Conservation (phyloP, 2,329 filamentous ascomycete species). For the Pseudopyricularia javanii region DNA sequence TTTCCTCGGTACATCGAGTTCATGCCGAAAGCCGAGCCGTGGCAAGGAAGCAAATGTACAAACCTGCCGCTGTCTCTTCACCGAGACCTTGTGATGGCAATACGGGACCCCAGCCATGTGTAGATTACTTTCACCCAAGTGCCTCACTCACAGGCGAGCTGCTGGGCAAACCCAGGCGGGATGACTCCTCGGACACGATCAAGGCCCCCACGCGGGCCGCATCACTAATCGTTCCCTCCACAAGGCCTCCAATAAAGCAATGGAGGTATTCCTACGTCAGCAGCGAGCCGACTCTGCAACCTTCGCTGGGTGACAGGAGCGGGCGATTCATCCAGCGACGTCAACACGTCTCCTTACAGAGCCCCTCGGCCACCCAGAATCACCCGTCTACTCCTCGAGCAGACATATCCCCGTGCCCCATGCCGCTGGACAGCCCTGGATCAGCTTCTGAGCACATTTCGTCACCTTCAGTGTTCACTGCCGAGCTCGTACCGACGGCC, state of each 20-base stretch:
- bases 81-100: no score
- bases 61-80: background rate
- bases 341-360: background rate
- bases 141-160: no score
- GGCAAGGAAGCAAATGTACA: no score
- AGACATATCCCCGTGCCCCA: background rate
- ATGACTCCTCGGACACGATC: background rate
- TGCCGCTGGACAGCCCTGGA: background rate
- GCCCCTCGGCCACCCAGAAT: background rate
- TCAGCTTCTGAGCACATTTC: background rate
- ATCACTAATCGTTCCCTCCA: constrained; percentile 1
- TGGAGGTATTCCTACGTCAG: background rate
- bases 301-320: background rate
- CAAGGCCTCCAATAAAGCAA: background rate
- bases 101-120: no score
- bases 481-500: background rate
- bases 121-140: no score
- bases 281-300: background rate
- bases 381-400: background rate
- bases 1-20: background rate
- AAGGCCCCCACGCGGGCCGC: background rate
- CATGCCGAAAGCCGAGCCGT: background rate
- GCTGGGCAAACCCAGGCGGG: background rate
- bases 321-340: background rate
- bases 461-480: no score